Evolutionary conservation across 305 asterid species (phyloP), one percentile per base, ranked within the genome.

Genomic region (Euphrasia arctica): DNA sequence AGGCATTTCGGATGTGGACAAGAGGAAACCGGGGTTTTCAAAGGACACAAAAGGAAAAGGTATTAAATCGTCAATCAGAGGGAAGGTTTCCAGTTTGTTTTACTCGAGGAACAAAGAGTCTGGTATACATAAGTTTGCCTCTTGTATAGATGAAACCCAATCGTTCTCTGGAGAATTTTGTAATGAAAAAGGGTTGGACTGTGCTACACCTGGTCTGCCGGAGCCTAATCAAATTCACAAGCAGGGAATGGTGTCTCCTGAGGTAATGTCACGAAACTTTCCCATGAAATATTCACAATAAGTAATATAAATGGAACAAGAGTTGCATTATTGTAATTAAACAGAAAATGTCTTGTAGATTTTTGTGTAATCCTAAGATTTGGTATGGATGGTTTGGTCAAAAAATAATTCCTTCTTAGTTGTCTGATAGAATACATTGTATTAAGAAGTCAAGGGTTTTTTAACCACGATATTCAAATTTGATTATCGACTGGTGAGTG

Each of bases 21-120:
- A 45, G 50, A 45, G 50, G n/a, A 45, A 45, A 45, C 54, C 70
- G 8, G 82, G 69, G 60, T 59, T 62, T 65, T 47, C 60, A 0
- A 76, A 78, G 64, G 74, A 72, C 12, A 60, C 69, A 39, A 86
- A 77, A 72, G 77, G 70, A 61, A 80, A 72, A 71, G 80, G 68
- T 70, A 66, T 64, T 14, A 84, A 75, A 74, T 77, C 75, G 2
- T 80, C 87, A 13, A 74, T 89, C 50, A 84, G 60, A 65, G 93
- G 85, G 74, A 86, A 79, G 71, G 82, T 88, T 67, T 86, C 96
- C 5, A 82, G 83, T 76, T 73, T 86, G 61, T 82, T 88, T 69
- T 83, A 80, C 77, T 80, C 80, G 28, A 82, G 80, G 73, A 82
- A 66, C 76, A 88, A 77, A 77, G 87, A 70, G 63, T 31, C 68